Evolutionary conservation across 2,329 filamentous ascomycete genomes (phyloP), one percentile per base, ranked within the genome.

Genomic region (Colletotrichum falcatum): DNA sequence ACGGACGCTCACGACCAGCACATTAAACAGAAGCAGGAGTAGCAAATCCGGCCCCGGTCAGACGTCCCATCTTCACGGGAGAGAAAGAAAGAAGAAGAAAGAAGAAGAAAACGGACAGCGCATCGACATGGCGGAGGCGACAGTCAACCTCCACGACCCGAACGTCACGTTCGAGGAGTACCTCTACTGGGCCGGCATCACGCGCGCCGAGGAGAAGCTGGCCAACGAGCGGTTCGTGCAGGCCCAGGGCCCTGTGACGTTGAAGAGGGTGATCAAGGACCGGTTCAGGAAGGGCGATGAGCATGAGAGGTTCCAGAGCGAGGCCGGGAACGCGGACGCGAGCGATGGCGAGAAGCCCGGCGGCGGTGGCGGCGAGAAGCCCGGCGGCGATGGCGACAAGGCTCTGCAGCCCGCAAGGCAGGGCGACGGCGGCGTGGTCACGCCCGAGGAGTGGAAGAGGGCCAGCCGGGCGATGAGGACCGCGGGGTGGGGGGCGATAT

Each of bases 401-500:
- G 30, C 51, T 26, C 35, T 54, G 23, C 49, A n/a, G 8, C 28
- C 64, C 20, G 35, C 44, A 23, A 30, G 11, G 58, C 35, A n/a
- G 2, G 37, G 51, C 11, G 51, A 3, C 33, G 64, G 54, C 9
- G 68, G 59, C 9, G 62, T 44, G 2, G 74, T 77, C n/a, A 72
- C 75, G 8, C 75, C 74, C 20, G 78, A 81, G 5, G 85, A 87
- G 70, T 86, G 85, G 84, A 78, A 77, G 28, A 83, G 82, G 61
- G 84, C 85, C 2, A 82, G 81, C 28, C 81, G 85, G 26, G 81
- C 82, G 5, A 72, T 84, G 62, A 78, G 85, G 8, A 86, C 84
- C 0, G 84, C 84, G 0, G 80, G 80, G 1, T 81, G 82, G 78
- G 83, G 83, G 9, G 81, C 83, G 39, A 78, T 82, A 49, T 87